phyloP scores from a whole-genome alignment of 202 grass and related monocot species.

The Miscanthus sacchariflorus region DNA sequence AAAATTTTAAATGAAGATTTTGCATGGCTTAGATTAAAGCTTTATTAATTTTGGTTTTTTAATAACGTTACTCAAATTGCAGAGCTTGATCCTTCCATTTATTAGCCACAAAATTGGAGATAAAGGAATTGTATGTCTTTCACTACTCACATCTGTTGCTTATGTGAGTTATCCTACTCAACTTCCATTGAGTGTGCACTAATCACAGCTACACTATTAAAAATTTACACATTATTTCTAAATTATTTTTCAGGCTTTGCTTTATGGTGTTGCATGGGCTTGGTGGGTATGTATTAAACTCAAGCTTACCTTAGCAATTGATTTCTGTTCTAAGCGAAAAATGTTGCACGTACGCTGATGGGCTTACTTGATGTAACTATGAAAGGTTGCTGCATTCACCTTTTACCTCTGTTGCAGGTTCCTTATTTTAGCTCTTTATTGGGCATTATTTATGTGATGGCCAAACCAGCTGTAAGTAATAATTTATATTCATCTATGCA shows the following conservation, averaged over 20 bases:
- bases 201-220: background rate
- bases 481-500: background rate
- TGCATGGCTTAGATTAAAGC: background rate
- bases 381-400: conserved; percentile 11
- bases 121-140: conserved; percentile 68
- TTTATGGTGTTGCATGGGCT: conserved; percentile 86
- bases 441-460: conserved; percentile 78
- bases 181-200: conserved; percentile 7
- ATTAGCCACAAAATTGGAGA: conserved; percentile 63
- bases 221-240: conserved; percentile 23
- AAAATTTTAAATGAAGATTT: background rate
- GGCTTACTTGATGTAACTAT: background rate
- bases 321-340: conserved; percentile 5
- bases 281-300: conserved; percentile 68
- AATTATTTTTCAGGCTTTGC: conserved; percentile 56
- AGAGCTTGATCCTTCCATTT: conserved; percentile 82
- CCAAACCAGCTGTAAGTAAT: conserved; percentile 82
- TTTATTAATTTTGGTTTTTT: background rate
- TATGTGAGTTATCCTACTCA: conserved; percentile 59
- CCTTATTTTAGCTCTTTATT: conserved; percentile 84
- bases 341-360: background rate
- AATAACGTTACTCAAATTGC: conserved; percentile 19
- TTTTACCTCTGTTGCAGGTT: conserved; percentile 58
- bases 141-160: conserved; percentile 57
- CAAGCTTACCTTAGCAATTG: background rate